Evolutionary conservation across 768 basidiomycete species (phyloP), one percentile per base, ranked within the genome.

Genomic region (Lentinula lateritia): DNA sequence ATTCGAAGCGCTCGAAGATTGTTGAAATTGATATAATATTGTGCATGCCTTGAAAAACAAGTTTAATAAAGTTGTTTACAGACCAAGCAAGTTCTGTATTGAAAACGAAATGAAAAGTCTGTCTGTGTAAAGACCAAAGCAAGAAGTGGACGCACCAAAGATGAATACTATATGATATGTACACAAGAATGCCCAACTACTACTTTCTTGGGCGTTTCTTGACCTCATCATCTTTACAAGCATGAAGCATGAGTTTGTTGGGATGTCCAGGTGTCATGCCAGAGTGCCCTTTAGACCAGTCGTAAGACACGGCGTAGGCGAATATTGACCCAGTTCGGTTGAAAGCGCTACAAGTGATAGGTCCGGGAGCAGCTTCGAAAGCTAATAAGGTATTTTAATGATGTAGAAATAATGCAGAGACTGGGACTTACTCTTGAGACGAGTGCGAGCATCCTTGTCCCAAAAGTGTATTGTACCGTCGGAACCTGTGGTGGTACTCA

Each of bases 391-490:
- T 23, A 32, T 54, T 35, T 35, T 32, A 58, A 46, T 35, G 55
- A 15, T 32, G 62, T 9, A 59, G 45, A n/a, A 50, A 69, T 13
- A 63, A 12, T 45, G 10, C 43, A n/a, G 23, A 42, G n/a, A 38
- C 28, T 20, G 58, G 20, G 43, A 23, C 81, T 52, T 66, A 95
- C 93, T 87, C 77, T 95, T 97, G 76, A 98, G 82, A 43, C 95
- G 88, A 6, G 90, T 93, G 61, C 94, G 88, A 7, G 90, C 87
- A 66, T 95, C 90, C 75, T 94, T 95, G 74, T 97, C 94, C 94
- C 94, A 96, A 73, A 90, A 92, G 80, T 93, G 90, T 71, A 95
- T 87, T 2, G 89, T 89, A 18, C 93, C 93, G 65, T 95, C 93
- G 46, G 89, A 82, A 9, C 90, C 89, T 90, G 57, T 57, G 32